These are phyloP conservation scores for Ceratobasidium theobromae DNA, from an alignment of 1,284 basidiomycete genomes.

Conservation along the genomic window DNA sequence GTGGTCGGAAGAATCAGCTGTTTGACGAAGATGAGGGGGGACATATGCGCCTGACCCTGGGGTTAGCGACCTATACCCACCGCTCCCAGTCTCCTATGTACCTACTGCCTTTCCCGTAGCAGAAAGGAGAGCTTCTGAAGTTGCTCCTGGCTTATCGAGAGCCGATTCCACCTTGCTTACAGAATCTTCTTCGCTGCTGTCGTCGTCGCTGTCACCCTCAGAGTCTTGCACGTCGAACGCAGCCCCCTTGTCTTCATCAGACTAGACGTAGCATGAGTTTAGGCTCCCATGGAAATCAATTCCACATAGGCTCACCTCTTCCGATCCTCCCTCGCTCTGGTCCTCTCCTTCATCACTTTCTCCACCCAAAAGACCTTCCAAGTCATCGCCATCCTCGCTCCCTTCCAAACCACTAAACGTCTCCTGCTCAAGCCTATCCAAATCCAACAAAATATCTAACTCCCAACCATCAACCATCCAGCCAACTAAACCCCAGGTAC, in stretches of 20 bases:
- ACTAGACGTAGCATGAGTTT: background rate
- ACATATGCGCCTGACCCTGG: constrained; percentile 53
- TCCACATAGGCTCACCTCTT: constrained; percentile 37
- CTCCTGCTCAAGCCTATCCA: constrained; percentile 46
- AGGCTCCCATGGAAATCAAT: constrained; percentile 6
- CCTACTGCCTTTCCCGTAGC: constrained; percentile 22
- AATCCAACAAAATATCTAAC: constrained; percentile 38
- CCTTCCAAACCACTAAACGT: constrained; percentile 40
- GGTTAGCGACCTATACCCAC: background rate
- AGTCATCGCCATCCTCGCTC: constrained; percentile 40
- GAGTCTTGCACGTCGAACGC: constrained; percentile 28
- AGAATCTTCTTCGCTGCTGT: constrained; percentile 7
- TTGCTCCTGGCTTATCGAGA: constrained; percentile 5
- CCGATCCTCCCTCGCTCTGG: constrained; percentile 35
- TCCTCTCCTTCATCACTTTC: constrained; percentile 36
- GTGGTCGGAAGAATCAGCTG: constrained; percentile 39
- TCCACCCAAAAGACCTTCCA: constrained; percentile 35
- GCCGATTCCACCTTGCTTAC: constrained; percentile 25
- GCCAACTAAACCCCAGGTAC: background rate
- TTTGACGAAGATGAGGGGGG: constrained; percentile 63
- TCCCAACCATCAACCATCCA: background rate
- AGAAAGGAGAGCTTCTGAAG: constrained; percentile 36
- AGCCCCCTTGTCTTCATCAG: constrained; percentile 1
- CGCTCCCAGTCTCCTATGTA: background rate
- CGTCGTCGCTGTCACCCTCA: constrained; percentile 33